Percentiles rank a stretch among this genome's conserved stretches.
Evolutionary conservation across 2,329 filamentous ascomycete genomes (phyloP).

Genomic region (Triangularia setosa): DNA sequence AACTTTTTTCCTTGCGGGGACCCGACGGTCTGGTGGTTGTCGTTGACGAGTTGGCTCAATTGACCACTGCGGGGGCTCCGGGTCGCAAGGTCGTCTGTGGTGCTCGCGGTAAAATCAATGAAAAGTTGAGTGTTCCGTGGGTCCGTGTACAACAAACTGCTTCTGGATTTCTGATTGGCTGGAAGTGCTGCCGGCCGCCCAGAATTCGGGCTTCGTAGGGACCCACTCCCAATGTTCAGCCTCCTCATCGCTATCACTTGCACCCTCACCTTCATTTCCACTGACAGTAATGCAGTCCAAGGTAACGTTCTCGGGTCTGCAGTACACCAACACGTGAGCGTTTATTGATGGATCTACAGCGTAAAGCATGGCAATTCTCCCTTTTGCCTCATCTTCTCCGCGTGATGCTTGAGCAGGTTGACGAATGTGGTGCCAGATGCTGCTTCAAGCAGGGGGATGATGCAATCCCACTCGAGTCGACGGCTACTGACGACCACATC

Average conservation of each 20-base stretch:
- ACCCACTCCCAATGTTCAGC: not conserved
- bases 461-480: not conserved
- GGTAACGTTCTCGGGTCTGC: not conserved
- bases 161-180: not conserved
- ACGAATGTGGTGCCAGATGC: not conserved
- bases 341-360: not conserved
- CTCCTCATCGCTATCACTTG: not conserved
- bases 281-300: not conserved
- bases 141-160: not conserved
- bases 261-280: not conserved
- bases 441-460: slow-evolving; percentile 1
- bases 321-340: not conserved
- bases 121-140: slow-evolving; percentile 8
- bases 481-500: not conserved
- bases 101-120: slow-evolving; percentile 8
- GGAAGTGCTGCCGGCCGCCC: not conserved
- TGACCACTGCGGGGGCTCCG: not conserved
- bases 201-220: not conserved
- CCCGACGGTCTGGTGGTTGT: not conserved
- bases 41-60: not conserved
- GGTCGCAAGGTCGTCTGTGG: not conserved
- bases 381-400: not conserved
- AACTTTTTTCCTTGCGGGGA: not conserved
- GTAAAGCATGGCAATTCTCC: not conserved
- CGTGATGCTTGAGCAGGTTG: not conserved